Base-by-base conservation (phyloP, 1,139 yeast species). In the Yamadazyma atmosphaerica region DNA sequence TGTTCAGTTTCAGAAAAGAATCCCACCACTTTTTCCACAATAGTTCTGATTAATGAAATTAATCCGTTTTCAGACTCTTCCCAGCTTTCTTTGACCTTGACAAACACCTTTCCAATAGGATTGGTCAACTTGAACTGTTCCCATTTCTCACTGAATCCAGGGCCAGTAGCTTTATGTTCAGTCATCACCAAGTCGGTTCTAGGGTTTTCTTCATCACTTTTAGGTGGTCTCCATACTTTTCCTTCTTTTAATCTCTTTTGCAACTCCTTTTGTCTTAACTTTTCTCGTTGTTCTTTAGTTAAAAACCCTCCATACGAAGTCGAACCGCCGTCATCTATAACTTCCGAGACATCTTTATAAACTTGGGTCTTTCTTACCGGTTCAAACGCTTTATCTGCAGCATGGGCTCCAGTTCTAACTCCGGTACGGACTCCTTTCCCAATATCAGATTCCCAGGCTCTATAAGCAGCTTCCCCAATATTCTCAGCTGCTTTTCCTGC, bases 401-500 rank as follows among this genome's bases (percentile, higher is more conserved):
- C 82, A 39, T 86, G 88, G 2, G 95, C 96, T 9, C 97, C 81
- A 39, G 78, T 77, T 46, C 76, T 77, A 11, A 89, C 94, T 0
- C 89, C 88, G 31, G 81, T 74, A 58, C 98, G 79, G 13, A 96
- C 92, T 36, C 83, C 86, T 62, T 84, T 83, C 47, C 96, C 92
- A 34, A 92, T 86, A 24, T 92, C 89, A 2, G 97, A 88, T 45
- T 94, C 97, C 99, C 99, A 94, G 0, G 98, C 97, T 46, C 83
- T 83, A 33, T 78, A 74, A 3, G 97, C 98, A 33, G 82, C 95
- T 40, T 78, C 83, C 39, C 97, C 98, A 22, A 92, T 88, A 25
- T 83, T 94, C 54, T 86, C 88, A n/a, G 98, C 97, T 2, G 98
- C 92, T 65, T 86, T 86, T 52, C 81, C 79, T 42, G 89, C 79